phyloP scores from a whole-genome alignment of 2,329 filamentous ascomycete genomes.

The Xylariomycetidae sp. region DNA sequence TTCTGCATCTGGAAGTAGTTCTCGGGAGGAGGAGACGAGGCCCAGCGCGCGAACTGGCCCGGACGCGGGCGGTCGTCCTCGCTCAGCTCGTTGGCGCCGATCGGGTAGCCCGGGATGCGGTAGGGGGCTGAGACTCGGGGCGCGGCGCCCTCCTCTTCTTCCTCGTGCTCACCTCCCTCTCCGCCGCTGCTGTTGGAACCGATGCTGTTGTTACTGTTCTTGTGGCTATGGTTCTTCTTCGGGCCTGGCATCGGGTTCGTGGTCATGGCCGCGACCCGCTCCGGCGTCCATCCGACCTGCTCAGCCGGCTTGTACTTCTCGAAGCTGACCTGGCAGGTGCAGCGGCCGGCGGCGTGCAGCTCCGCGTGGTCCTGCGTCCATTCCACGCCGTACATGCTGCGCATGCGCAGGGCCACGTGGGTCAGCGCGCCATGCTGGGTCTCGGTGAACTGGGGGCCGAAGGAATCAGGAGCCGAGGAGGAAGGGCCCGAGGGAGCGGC shows the following conservation, averaged over 20 bases:
- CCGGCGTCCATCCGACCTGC: too few relatives aligned
- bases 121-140: not conserved
- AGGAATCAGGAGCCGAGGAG: too few relatives aligned
- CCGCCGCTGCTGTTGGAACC: not conserved
- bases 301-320: too few relatives aligned
- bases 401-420: constrained; percentile 26
- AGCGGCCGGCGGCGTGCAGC: constrained; percentile 30
- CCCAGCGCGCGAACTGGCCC: constrained; percentile 12
- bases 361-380: constrained; percentile 35
- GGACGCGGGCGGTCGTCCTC: too few relatives aligned
- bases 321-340: constrained; percentile 30
- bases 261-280: too few relatives aligned
- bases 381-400: constrained; percentile 35
- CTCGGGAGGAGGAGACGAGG: constrained; percentile 3
- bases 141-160: too few relatives aligned
- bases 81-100: too few relatives aligned
- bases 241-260: constrained; percentile 1
- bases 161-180: not conserved
- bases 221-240: not conserved
- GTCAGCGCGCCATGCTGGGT: constrained; percentile 7
- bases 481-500: too few relatives aligned
- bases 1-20: not conserved
- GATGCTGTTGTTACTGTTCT: not conserved
- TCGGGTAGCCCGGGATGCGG: too few relatives aligned
- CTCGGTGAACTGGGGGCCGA: too few relatives aligned